phyloP scores from a whole-genome alignment of 371 early-diverging fungal species.

The Basidiobolus meristosporus region DNA sequence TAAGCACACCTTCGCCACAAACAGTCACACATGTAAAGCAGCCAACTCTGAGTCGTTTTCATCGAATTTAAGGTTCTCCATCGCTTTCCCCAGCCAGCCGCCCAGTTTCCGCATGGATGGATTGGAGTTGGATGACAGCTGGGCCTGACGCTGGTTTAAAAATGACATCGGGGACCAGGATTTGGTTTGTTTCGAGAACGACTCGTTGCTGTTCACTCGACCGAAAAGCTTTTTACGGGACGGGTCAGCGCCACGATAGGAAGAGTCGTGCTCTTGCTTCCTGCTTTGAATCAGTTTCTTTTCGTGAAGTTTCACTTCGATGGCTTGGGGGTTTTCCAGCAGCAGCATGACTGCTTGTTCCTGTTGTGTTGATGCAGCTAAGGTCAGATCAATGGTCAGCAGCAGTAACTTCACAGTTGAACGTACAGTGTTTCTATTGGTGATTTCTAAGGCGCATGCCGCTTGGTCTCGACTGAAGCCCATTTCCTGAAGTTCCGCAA shows the following conservation, averaged over 20 bases:
- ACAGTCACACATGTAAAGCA: not conserved
- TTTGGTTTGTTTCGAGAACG: slow-evolving; percentile 7
- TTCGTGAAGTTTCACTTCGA: slow-evolving; percentile 18
- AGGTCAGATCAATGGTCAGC: not conserved
- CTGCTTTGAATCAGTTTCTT: slow-evolving; percentile 4
- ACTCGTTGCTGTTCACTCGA: slow-evolving; percentile 2
- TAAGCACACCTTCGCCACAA: not conserved
- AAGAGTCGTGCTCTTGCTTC: slow-evolving; percentile 3
- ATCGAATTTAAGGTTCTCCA: slow-evolving; percentile 45
- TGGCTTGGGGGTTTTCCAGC: slow-evolving; percentile 29
- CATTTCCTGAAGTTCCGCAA: slow-evolving; percentile 37
- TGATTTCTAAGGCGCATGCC: slow-evolving; percentile 28
- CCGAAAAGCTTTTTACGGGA: not conserved
- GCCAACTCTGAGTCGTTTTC: slow-evolving; percentile 19
- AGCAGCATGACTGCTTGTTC: slow-evolving; percentile 35
- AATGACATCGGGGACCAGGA: slow-evolving; percentile 40
- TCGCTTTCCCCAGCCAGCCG: slow-evolving; percentile 47
- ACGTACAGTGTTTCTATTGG: slow-evolving; percentile 25
- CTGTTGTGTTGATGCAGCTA: slow-evolving; percentile 5
- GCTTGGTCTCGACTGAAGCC: slow-evolving; percentile 47
- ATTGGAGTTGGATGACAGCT: slow-evolving; percentile 24
- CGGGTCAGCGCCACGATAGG: slow-evolving; percentile 2
- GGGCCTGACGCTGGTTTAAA: slow-evolving; percentile 40
- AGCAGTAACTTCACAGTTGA: not conserved
- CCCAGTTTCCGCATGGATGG: slow-evolving; percentile 39